Evolutionary conservation across 805 yeast species (phyloP).

Genomic region (Maudiozyma bulderi): DNA sequence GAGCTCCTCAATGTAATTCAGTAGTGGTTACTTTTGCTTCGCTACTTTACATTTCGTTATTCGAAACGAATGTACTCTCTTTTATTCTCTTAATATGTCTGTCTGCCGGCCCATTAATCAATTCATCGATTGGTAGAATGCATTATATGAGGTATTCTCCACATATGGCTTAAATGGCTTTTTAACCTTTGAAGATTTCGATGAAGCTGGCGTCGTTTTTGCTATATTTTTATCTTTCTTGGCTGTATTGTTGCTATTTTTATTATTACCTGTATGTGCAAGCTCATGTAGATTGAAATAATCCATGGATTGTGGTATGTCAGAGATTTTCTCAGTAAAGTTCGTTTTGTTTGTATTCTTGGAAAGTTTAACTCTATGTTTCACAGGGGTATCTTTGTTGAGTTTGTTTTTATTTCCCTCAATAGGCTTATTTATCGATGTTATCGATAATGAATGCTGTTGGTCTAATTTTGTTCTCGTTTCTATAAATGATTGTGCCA

Average conservation of each 20-base stretch:
- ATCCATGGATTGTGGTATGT: not conserved
- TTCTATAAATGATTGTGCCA: conserved; percentile 7
- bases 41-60: not conserved
- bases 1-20: not conserved
- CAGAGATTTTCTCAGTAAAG: not conserved
- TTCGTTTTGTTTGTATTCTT: not conserved
- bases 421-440: not conserved
- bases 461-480: conserved; percentile 1
- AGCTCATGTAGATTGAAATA: not conserved
- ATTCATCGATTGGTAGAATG: not conserved
- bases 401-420: not conserved
- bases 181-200: not conserved
- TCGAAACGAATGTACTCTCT: not conserved
- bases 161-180: not conserved
- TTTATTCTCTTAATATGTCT: no score
- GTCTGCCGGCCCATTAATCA: no score
- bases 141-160: not conserved
- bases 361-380: not conserved
- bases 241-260: not conserved
- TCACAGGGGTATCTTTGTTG: not conserved
- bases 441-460: conserved; percentile 5
- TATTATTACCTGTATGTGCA: not conserved
- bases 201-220: not conserved
- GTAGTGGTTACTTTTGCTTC: not conserved
- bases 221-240: not conserved